A percentile compares a stretch with the other conserved stretches of the same genome.
phyloP scores from a whole-genome alignment of 148 eudicot genomes.

The Rhododendron molle region DNA sequence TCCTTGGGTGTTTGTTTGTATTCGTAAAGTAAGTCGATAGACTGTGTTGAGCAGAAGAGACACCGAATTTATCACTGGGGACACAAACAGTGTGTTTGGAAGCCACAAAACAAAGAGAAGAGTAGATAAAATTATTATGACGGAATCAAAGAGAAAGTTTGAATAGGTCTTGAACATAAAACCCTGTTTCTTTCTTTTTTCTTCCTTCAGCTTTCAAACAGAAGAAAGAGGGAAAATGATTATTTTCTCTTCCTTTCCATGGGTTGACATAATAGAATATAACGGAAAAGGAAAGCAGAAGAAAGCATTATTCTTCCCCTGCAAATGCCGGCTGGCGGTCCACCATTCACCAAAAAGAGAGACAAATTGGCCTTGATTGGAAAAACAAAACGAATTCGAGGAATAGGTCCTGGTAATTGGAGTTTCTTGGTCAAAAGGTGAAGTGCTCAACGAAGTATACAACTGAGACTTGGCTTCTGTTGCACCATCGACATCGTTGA shows the following conservation, averaged over 20 bases:
- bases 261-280: not conserved
- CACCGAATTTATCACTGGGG: not conserved
- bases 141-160: not conserved
- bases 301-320: not conserved
- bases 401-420: not conserved
- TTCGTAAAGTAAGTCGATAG: not conserved
- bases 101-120: no score
- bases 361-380: not conserved
- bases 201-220: not conserved
- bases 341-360: not conserved
- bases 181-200: not conserved
- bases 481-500: not conserved
- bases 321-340: not conserved
- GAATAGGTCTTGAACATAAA: not conserved
- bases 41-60: not conserved
- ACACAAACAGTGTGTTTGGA: not conserved
- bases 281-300: not conserved
- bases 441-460: not conserved
- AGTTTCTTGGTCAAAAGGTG: conserved; percentile 4
- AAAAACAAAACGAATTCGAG: not conserved
- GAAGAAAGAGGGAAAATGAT: not conserved
- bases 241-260: not conserved
- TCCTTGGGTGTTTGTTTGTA: not conserved
- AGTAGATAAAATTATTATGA: no score
- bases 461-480: not conserved